Conservation (phyloP, 1,284 basidiomycete species). For the Rhodotorula glutinis region DNA sequence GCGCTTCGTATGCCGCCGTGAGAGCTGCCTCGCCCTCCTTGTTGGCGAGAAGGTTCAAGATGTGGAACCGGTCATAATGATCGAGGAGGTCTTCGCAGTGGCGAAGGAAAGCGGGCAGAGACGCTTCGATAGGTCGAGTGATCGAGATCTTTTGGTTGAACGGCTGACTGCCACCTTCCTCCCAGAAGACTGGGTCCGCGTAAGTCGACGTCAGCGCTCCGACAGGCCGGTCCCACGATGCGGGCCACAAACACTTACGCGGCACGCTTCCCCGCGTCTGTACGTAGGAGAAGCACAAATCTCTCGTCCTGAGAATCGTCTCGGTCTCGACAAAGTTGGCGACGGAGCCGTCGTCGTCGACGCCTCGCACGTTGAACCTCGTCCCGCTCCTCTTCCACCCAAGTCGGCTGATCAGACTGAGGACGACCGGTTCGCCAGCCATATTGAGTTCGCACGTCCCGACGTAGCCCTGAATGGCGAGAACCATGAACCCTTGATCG, state of each 20-base stretch:
- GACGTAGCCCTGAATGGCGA: conserved; percentile 90
- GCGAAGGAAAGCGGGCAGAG: conserved; percentile 91
- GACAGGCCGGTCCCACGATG: background rate
- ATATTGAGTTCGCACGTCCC: conserved; percentile 67
- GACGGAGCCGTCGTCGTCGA: conserved; percentile 95
- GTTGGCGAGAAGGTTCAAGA: conserved; percentile 60
- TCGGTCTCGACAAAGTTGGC: conserved; percentile 99
- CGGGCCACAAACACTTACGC: conserved; percentile 55
- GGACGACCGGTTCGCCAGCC: conserved; percentile 57
- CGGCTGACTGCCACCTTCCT: conserved; percentile 83
- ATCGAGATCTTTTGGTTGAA: conserved; percentile 79
- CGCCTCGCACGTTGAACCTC: conserved; percentile 92
- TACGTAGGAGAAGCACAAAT: conserved; percentile 80
- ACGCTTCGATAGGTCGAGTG: conserved; percentile 82
- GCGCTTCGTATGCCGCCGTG: conserved; percentile 74
- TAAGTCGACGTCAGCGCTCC: background rate
- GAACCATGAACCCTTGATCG: conserved; percentile 53
- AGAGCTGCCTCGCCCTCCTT: conserved; percentile 89
- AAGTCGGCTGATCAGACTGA: conserved; percentile 78
- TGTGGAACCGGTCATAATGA: conserved; percentile 40
- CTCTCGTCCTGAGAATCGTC: conserved; percentile 72
- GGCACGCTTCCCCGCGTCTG: conserved; percentile 94
- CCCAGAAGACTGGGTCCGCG: conserved; percentile 77
- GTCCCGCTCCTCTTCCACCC: conserved; percentile 96
- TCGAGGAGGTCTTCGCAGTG: conserved; percentile 73